Base-by-base conservation (phyloP, 2,329 filamentous ascomycete genomes). In the Diaporthe aspalathi region DNA sequence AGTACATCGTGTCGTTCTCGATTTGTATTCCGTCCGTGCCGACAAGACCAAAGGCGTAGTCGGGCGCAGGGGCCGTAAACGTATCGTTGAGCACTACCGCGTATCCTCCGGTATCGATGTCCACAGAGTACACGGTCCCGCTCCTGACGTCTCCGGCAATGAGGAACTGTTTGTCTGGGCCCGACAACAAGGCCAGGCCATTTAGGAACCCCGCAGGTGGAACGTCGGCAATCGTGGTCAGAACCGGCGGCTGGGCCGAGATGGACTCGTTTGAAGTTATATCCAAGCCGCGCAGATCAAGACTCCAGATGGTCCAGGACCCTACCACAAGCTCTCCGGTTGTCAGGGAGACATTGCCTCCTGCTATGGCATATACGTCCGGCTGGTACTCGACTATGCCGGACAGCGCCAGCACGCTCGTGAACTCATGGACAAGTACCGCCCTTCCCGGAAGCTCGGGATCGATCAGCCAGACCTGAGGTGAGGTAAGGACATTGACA, bases 301-400 rank as follows among this genome's bases (percentile, higher is more conserved):
- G 52, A 27, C 70, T 71, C 67, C 71, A 78, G 45, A 80, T 71
- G 9, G 75, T 67, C 72, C 72, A 77, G 2, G 71, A 71, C n/a
- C 74, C 75, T 17, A 66, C 71, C 12, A 70, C 60, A 7, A 53
- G 32, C 7, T 73, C 69, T 8, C 69, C 68, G 1, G 74, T 75
- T 27, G 47, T 14, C 17, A 76, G 74, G 24, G 75, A 74, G 47
- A 75, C 73, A 27, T 74, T 76, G 11, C 76, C 76, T 8, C 76
- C 73, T 16, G 78, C 72, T 8, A 82, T 77, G 14, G 80, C 80
- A 68, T 78, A 82, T 24, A 80, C 73, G 40, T 83, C 78, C 2
- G 74, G 68, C 8, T 73, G 53, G 3, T 79, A 72, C 73, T 83
- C 79, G 6, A 80, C 78, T n/a, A 84, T 81, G 1, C 81, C 81